A percentile compares a stretch with the other conserved stretches of the same genome.
Conservation (phyloP, 805 yeast genomes). For the Limtongozyma cylindracea region DNA sequence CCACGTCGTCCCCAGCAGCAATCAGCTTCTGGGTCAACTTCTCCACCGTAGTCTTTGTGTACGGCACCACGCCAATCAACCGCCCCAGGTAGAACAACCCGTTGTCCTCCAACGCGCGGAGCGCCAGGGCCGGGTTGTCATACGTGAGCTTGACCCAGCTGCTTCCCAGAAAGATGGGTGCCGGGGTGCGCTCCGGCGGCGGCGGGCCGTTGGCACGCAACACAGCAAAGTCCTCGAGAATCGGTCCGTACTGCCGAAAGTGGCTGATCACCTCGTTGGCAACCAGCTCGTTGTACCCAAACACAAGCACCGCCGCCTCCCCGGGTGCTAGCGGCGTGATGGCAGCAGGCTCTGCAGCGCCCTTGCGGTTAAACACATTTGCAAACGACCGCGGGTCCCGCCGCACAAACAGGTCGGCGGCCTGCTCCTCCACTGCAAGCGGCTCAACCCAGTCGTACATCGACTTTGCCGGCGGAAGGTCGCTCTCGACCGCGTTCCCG, state of each 20-base stretch:
- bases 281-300: constrained; percentile 68
- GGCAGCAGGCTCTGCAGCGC: constrained; percentile 2
- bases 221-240: constrained; percentile 46
- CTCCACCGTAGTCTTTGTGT: constrained; percentile 32
- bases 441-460: constrained; percentile 21
- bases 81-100: constrained; percentile 46
- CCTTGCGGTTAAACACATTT: constrained; percentile 17
- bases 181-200: constrained; percentile 1
- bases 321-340: constrained; percentile 5
- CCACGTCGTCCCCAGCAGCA: constrained; percentile 19
- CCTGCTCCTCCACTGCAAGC: constrained; percentile 10
- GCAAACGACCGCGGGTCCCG: constrained; percentile 18
- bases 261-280: constrained; percentile 42
- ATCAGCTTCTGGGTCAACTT: constrained; percentile 21
- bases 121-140: constrained; percentile 47
- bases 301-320: constrained; percentile 55
- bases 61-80: constrained; percentile 46
- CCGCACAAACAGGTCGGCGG: constrained; percentile 13
- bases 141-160: constrained; percentile 86
- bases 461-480: constrained; percentile 23
- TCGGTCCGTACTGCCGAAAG: constrained; percentile 57
- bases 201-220: constrained; percentile 2
- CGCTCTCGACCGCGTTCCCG: constrained; percentile 7
- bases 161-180: constrained; percentile 69
- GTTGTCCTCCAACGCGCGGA: constrained; percentile 68